Percentiles rank a stretch among this genome's conserved stretches.
Evolutionary conservation across 2,329 filamentous ascomycete species (phyloP).

Genomic region (Fusarium duplospermum): DNA sequence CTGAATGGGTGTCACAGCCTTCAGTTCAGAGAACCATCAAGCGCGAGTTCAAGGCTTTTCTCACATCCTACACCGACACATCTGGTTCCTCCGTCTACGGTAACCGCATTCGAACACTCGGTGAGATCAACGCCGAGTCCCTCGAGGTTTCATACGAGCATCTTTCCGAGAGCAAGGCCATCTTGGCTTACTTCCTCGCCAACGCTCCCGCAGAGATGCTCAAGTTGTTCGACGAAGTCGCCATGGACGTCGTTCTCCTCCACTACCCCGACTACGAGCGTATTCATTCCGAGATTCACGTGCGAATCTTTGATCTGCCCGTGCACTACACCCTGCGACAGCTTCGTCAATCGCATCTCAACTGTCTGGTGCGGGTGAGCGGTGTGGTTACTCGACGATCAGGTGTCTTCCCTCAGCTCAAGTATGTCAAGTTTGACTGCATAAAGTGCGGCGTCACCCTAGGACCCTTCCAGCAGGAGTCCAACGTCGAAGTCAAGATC

Average conservation of each 20-base stretch:
- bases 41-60: conserved; percentile 95
- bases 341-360: conserved; percentile 93
- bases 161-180: conserved; percentile 88
- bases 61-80: conserved; percentile 95
- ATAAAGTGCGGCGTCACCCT: conserved; percentile 91
- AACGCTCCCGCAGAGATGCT: conserved; percentile 96
- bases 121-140: conserved; percentile 95
- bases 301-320: conserved; percentile 94
- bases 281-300: conserved; percentile 97
- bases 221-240: conserved; percentile 95
- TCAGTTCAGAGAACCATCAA: conserved; percentile 93
- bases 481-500: conserved; percentile 95
- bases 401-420: conserved; percentile 96
- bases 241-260: conserved; percentile 94
- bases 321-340: conserved; percentile 96
- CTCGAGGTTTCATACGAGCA: conserved; percentile 97
- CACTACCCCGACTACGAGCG: conserved; percentile 98
- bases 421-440: conserved; percentile 99
- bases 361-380: conserved; percentile 92
- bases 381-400: conserved; percentile 95
- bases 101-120: conserved; percentile 92
- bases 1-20: conserved; percentile 93
- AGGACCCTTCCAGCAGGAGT: conserved; percentile 97
- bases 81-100: conserved; percentile 93
- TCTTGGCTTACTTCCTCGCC: conserved; percentile 93